Evolutionary conservation across 1,284 basidiomycete genomes (phyloP).

Genomic region (Exsudoporus floridanus): DNA sequence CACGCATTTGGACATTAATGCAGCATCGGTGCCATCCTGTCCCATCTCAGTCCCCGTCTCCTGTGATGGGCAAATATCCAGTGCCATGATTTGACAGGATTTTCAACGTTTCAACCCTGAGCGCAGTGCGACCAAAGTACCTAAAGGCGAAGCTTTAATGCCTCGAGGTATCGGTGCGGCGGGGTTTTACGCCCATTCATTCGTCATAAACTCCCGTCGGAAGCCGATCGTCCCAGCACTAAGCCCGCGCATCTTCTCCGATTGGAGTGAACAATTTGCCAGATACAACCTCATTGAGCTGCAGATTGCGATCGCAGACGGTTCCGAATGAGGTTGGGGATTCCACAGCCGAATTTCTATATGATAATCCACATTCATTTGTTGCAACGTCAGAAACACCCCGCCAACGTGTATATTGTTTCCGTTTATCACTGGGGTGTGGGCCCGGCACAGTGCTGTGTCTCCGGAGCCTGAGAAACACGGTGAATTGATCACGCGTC

Average conservation of each 20-base stretch:
- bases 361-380: conserved; percentile 34
- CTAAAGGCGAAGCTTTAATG: conserved; percentile 32
- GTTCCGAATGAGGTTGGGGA: conserved; percentile 24
- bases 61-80: conserved; percentile 13
- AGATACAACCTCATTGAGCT: conserved; percentile 11
- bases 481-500: conserved; percentile 28
- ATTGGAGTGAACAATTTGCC: conserved; percentile 10
- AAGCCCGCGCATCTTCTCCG: conserved; percentile 25
- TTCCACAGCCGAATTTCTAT: conserved; percentile 29
- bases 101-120: conserved; percentile 37
- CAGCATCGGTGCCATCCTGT: conserved; percentile 13
- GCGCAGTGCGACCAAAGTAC: conserved; percentile 32
- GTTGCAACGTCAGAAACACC: conserved; percentile 21
- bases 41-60: conserved; percentile 14
- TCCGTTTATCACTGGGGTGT: conserved; percentile 30
- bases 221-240: conserved; percentile 27
- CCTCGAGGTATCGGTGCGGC: conserved; percentile 39
- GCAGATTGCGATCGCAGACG: conserved; percentile 20
- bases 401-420: conserved; percentile 33
- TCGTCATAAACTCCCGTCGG: conserved; percentile 35
- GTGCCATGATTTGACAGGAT: conserved; percentile 17
- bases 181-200: conserved; percentile 32
- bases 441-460: conserved; percentile 14
- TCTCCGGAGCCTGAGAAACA: conserved; percentile 24
- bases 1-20: conserved; percentile 7